Evolutionary conservation across 2,329 filamentous ascomycete species (phyloP).

Genomic region (Alternaria gaisen): DNA sequence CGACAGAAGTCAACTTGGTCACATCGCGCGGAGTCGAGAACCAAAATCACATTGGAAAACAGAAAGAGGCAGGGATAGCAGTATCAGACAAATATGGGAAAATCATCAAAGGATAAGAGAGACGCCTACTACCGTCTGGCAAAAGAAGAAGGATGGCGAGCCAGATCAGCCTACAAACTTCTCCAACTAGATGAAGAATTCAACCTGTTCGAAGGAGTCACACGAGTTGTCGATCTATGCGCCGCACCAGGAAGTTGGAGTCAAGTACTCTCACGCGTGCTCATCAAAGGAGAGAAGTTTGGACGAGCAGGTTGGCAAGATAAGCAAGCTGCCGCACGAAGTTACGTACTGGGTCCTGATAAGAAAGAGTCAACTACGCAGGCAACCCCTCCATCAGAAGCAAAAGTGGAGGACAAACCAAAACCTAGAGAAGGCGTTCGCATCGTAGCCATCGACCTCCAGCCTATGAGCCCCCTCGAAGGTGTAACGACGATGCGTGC

Average conservation of each 20-base stretch:
- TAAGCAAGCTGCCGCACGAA: conserved; percentile 73
- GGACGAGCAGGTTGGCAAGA: conserved; percentile 88
- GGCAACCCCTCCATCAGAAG: background rate
- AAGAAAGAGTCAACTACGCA: conserved; percentile 4
- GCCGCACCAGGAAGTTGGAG: conserved; percentile 97
- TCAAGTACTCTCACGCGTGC: conserved; percentile 89
- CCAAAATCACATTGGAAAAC: background rate
- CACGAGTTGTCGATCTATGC: conserved; percentile 92
- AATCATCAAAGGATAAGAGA: conserved; percentile 98
- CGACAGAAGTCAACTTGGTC: background rate
- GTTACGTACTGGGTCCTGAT: conserved; percentile 61
- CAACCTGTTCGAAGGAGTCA: conserved; percentile 89
- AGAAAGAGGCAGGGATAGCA: background rate
- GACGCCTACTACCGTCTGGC: conserved; percentile 97
- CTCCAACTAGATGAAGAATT: conserved; percentile 97
- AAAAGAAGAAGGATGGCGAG: conserved; percentile 98
- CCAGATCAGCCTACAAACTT: conserved; percentile 94
- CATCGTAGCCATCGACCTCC: conserved; percentile 94
- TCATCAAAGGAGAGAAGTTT: conserved; percentile 94
- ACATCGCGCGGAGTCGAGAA: background rate
- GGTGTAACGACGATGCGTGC: conserved; percentile 92
- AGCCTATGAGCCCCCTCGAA: conserved; percentile 92
- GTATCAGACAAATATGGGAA: conserved; percentile 71
- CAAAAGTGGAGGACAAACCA: conserved; percentile 37
- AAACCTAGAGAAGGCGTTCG: conserved; percentile 76